These are phyloP conservation scores for Gymnopus androsaceus DNA, from an alignment of 1,284 basidiomycete species.

Conservation along the genomic window DNA sequence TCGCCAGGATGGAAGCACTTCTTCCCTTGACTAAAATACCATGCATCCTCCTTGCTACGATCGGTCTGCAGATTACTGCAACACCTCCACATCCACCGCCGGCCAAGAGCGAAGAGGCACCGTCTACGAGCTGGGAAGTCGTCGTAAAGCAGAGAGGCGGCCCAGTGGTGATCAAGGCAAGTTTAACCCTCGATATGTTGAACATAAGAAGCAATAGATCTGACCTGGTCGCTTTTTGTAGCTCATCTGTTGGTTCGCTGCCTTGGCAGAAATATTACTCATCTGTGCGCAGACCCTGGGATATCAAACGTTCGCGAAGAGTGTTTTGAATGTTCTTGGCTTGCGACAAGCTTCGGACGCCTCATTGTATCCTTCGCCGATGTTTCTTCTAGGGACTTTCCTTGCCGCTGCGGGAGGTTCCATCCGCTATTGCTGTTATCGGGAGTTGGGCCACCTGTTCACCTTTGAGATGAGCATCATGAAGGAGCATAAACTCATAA, in stretches of 20 bases:
- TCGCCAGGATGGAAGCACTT: not conserved
- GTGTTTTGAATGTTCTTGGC: conserved; percentile 21
- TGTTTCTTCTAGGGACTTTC: conserved; percentile 35
- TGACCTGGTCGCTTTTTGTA: conserved; percentile 17
- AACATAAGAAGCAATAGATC: not conserved
- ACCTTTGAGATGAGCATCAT: conserved; percentile 46
- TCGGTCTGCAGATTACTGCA: conserved; percentile 36
- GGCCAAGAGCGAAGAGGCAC: conserved; percentile 30
- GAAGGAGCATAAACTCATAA: conserved; percentile 40
- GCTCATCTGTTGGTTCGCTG: conserved; percentile 38
- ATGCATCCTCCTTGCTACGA: conserved; percentile 37
- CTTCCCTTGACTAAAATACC: conserved; percentile 36
- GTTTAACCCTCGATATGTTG: conserved; percentile 1
- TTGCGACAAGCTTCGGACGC: conserved; percentile 17
- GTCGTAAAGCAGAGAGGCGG: conserved; percentile 35
- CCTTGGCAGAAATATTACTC: conserved; percentile 35
- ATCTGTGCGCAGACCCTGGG: conserved; percentile 28
- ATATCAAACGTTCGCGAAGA: not conserved
- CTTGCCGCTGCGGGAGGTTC: conserved; percentile 35
- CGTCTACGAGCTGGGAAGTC: conserved; percentile 35
- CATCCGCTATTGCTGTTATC: conserved; percentile 40
- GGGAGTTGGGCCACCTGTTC: conserved; percentile 40
- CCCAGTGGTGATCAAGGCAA: conserved; percentile 35
- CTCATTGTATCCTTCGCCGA: conserved; percentile 27
- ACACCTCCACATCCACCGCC: conserved; percentile 46